Base-by-base conservation (phyloP, 768 basidiomycete species). In the Russula dissimulans region DNA sequence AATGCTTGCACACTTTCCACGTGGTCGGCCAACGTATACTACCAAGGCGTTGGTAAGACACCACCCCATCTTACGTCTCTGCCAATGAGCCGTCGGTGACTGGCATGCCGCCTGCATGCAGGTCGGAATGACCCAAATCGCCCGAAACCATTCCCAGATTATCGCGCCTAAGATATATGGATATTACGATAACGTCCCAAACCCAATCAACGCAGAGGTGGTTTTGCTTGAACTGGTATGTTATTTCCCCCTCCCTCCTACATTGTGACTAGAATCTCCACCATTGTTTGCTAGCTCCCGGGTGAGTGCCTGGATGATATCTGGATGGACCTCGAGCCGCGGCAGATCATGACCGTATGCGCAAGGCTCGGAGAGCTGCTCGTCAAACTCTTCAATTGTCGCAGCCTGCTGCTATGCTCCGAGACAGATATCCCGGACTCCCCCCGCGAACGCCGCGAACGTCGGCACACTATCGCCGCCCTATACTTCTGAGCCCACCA, bases 1-100 rank as follows among this genome's bases (percentile, higher is more conserved):
- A 15, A 72, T 71, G 70, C 53, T 72, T 31, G 70, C 71, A 3
- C 67, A 71, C 54, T 71, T 71, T 51, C 71, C 71, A 22, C 56
- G 46, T 17, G 70, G 71, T n/a, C 66, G 71, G n/a, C 60, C 59
- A 12, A 60, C 52, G 14, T 64, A 71, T 47, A 67, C 67, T 18
- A 71, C 71, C 22, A 72, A 72, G 56, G 66, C 71, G 15, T 57
- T 71, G 58, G 71, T 71, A 60, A 53, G 70, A 4, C 53, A 51
- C 29, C 11, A 26, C 12, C 41, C 41, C 29, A 49, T 4, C 29
- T 34, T 29, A 14, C 50, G 11, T 54, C 46, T 45, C 32, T 32
- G 32, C 51, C 42, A 48, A 44, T 29, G 29, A 36, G n/a, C 50
- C 39, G 22, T 18, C 44, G 45, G 29, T 63, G 41, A 56, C 29